Conservation (phyloP, 495 filamentous ascomycete genomes). For the Xylaria palmicola region DNA sequence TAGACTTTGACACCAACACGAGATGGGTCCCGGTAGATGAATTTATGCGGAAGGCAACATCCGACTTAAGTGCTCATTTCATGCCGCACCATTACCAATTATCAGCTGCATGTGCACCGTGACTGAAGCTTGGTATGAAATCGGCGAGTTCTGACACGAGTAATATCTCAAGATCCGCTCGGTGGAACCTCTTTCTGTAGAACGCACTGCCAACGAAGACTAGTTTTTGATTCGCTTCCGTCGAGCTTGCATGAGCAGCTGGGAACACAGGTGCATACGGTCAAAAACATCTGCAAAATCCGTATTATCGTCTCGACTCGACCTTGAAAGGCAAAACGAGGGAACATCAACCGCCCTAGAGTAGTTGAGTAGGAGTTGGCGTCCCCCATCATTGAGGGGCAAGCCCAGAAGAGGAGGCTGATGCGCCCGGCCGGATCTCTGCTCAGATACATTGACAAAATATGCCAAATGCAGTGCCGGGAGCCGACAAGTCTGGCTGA, state of each 20-base stretch:
- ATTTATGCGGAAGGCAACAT: constrained; percentile 8
- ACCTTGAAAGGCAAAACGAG: constrained; percentile 41
- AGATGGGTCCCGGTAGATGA: constrained; percentile 73
- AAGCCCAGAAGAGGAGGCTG: constrained; percentile 62
- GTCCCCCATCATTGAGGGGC: constrained; percentile 58
- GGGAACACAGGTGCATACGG: constrained; percentile 64
- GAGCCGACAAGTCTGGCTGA: constrained; percentile 26
- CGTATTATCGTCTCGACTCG: constrained; percentile 55
- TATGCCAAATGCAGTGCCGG: constrained; percentile 44
- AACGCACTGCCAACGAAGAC: constrained; percentile 76
- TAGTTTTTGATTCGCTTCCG: constrained; percentile 86
- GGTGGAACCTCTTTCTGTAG: constrained; percentile 61
- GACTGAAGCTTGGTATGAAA: constrained; percentile 39
- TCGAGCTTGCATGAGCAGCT: constrained; percentile 25
- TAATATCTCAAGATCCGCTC: constrained; percentile 35
- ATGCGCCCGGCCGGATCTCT: constrained; percentile 68
- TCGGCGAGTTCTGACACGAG: constrained; percentile 34
- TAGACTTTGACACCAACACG: constrained; percentile 93
- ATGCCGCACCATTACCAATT: constrained; percentile 16
- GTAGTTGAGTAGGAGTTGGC: constrained; percentile 48
- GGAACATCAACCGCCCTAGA: constrained; percentile 32
- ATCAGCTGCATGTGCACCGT: constrained; percentile 31
- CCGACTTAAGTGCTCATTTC: constrained; percentile 12
- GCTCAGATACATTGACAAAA: constrained; percentile 39
- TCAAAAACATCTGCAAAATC: constrained; percentile 86